Evolutionary conservation across 305 asterid genomes (phyloP).

Genomic region (Ruellia speciosa): DNA sequence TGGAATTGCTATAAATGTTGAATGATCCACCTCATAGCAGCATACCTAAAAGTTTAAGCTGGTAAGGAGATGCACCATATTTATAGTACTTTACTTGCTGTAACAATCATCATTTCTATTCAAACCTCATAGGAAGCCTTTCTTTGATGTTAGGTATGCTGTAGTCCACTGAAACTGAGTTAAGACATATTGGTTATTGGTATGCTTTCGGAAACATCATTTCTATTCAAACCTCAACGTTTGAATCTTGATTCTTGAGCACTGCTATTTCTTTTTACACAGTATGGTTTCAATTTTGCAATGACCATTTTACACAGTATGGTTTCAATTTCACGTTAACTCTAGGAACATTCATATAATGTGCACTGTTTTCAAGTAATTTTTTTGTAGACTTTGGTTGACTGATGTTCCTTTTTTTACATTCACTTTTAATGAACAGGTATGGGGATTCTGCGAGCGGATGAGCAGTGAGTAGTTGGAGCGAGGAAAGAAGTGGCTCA

Average conservation of each 20-base stretch:
- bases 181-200: neutral
- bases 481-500: slow-evolving; percentile 85
- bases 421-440: slow-evolving; percentile 32
- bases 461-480: slow-evolving; percentile 69
- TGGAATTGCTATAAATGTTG: no score
- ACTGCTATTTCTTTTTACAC: no score
- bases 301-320: no score
- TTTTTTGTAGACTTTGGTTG: neutral
- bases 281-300: no score
- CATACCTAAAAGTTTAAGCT: no score
- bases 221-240: neutral
- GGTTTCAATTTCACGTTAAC: no score
- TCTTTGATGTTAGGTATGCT: slow-evolving; percentile 73
- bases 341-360: neutral
- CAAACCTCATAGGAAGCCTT: no score
- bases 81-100: no score
- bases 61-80: no score
- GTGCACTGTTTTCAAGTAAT: neutral
- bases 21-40: no score
- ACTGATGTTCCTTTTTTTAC: slow-evolving; percentile 10
- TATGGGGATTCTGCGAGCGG: slow-evolving; percentile 60
- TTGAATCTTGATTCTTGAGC: no score
- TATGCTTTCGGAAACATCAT: neutral
- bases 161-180: slow-evolving; percentile 3
- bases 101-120: no score